Evolutionary conservation across 208 protist species (phyloP), one percentile per base, ranked within the genome.

Genomic region (Crithidia brevicula): DNA sequence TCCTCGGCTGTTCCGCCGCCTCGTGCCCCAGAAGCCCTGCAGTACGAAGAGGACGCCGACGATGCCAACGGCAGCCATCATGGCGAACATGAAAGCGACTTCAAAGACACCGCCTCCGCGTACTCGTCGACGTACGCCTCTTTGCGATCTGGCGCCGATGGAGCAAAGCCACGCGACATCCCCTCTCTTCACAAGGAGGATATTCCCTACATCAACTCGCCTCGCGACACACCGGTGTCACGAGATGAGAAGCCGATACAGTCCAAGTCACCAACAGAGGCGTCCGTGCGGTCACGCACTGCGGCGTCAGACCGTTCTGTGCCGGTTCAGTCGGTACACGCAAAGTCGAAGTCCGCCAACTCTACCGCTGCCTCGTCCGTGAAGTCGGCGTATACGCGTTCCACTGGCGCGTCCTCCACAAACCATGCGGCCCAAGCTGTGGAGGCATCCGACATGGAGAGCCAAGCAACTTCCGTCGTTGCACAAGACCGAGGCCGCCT

Each of bases 71-170:
- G 10, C 10, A 40, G 36, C 15, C 36, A 40, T 13, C 36, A 40
- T 13, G 15, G 20, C 20, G 30, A 38, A 25, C 8, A 3, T 33
- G 23, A 1, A 33, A 31, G 1, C 30, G 31, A 23, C 22, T 7
- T 7, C 8, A 16, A 56, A 9, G 28, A 38, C 0, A 9, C 15
- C 11, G 28, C 4, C 33, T 58, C 52, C 6, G 52, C 25, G 18
- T 58, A 58, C 33, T 58, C 52, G 7, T 58, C 52, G 33, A 28
- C 52, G 10, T 58, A 60, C 38, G 54, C 16, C 4, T 60, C 54
- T 10, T 47, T 38, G 23, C 54, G 28, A 4, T 60, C 54, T 6
- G 38, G 4, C 4, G 22, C 13, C 7, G 30, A 18, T n/a, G 23
- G 38, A 23, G 4, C 20, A 9, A 11, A 22, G 7, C 1, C 3